Evolutionary conservation across 2,329 filamentous ascomycete species (phyloP).

Genomic region (Stylonectria norvegica): DNA sequence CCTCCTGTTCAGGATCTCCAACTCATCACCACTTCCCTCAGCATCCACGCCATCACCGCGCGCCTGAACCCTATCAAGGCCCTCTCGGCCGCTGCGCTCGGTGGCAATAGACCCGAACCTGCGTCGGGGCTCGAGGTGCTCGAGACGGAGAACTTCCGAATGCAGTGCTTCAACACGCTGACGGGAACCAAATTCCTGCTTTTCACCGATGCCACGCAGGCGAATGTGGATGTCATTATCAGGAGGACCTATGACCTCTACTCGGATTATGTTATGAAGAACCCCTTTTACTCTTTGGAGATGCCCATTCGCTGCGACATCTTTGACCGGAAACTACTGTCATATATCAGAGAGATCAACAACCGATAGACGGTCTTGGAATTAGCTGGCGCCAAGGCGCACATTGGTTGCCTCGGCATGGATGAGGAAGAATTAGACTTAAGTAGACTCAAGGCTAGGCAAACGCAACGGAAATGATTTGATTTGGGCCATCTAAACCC

Average conservation of each 20-base stretch:
- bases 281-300: slow-evolving; percentile 96
- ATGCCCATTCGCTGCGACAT: slow-evolving; percentile 96
- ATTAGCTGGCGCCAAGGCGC: neutral
- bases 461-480: slow-evolving; percentile 21
- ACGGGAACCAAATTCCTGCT: slow-evolving; percentile 95
- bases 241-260: slow-evolving; percentile 90
- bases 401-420: neutral
- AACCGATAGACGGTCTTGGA: slow-evolving; percentile 43
- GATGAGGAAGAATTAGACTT: neutral
- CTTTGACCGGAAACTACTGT: slow-evolving; percentile 82
- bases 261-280: slow-evolving; percentile 98
- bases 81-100: slow-evolving; percentile 33
- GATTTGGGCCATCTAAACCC: slow-evolving; percentile 27
- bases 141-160: slow-evolving; percentile 88
- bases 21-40: slow-evolving; percentile 29
- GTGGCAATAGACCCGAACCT: slow-evolving; percentile 54
- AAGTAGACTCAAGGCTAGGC: neutral
- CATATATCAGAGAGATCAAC: slow-evolving; percentile 73
- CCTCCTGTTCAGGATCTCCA: slow-evolving; percentile 9
- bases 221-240: slow-evolving; percentile 81
- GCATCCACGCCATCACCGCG: slow-evolving; percentile 67
- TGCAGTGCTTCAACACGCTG: slow-evolving; percentile 93
- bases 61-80: slow-evolving; percentile 56
- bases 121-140: slow-evolving; percentile 84
- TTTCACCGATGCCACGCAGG: slow-evolving; percentile 86